phyloP scores from a whole-genome alignment of 2,329 filamentous ascomycete genomes.

The Colletotrichum sp. region DNA sequence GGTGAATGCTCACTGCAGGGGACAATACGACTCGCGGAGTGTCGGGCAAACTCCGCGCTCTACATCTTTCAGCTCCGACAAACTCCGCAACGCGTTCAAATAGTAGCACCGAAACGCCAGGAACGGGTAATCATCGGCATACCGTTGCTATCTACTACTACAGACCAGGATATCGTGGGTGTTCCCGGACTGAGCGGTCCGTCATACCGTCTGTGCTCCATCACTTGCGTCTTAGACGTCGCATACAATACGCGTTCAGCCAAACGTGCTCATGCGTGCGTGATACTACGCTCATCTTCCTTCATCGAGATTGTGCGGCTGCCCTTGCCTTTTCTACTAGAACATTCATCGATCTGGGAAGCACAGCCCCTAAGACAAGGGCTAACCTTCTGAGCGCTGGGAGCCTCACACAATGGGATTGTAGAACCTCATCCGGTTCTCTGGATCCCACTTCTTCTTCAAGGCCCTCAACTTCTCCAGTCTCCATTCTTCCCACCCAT shows the following conservation, averaged over 20 bases:
- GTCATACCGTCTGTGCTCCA: background rate
- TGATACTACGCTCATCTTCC: background rate
- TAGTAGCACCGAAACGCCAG: rapidly evolving
- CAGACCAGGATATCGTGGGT: background rate
- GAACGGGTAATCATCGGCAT: background rate
- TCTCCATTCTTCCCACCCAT: conserved; percentile 26
- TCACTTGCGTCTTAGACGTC: background rate
- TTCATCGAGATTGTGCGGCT: background rate
- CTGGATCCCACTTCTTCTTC: conserved; percentile 32
- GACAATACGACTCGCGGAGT: background rate
- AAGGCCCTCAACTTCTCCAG: conserved; percentile 27
- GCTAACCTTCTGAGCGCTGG: background rate
- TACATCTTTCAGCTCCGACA: background rate
- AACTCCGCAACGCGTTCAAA: background rate
- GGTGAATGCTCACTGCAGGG: background rate
- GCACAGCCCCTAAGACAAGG: background rate
- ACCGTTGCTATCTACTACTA: rapidly evolving
- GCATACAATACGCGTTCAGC: background rate
- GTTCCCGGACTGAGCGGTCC: background rate
- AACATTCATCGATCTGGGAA: background rate
- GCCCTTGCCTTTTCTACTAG: background rate
- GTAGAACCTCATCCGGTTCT: conserved; percentile 29
- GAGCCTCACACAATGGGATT: conserved; percentile 22
- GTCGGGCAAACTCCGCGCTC: background rate
- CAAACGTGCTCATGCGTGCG: background rate